Percentiles rank a stretch among this genome's conserved stretches.
These are phyloP conservation scores for Hemisphaericaspora nanyangensis DNA, from an alignment of 805 yeast species.

Conservation along the genomic window DNA sequence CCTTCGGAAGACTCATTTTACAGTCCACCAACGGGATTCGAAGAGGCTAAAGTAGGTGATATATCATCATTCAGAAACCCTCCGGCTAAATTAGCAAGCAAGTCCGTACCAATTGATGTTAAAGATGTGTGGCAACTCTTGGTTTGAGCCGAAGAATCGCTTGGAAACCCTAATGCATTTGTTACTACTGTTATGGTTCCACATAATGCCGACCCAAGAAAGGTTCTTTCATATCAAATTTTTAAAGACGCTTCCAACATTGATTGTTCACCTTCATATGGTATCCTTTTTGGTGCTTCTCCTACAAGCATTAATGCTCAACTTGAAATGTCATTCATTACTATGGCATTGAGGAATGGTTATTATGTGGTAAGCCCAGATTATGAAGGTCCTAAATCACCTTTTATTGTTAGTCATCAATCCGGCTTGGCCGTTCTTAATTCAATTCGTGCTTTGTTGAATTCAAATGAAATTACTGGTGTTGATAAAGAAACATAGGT, in stretches of 20 bases:
- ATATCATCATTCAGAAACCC: slow-evolving; percentile 18
- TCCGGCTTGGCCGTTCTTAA: slow-evolving; percentile 30
- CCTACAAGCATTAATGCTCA: slow-evolving; percentile 9
- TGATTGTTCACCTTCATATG: slow-evolving; percentile 26
- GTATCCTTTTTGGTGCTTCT: slow-evolving; percentile 13
- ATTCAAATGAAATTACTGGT: slow-evolving; percentile 15
- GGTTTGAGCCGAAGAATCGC: slow-evolving; percentile 20
- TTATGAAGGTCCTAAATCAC: slow-evolving; percentile 30
- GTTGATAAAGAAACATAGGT: slow-evolving; percentile 15
- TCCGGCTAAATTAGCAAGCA: slow-evolving; percentile 16
- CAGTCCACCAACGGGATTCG: slow-evolving; percentile 19
- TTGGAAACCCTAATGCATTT: slow-evolving; percentile 22
- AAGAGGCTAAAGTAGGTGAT: slow-evolving; percentile 16
- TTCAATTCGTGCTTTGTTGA: slow-evolving; percentile 24
- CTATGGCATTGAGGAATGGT: slow-evolving; percentile 21
- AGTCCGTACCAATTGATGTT: slow-evolving; percentile 16
- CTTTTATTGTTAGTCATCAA: slow-evolving; percentile 27
- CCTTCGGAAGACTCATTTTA: slow-evolving; percentile 23
- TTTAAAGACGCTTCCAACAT: slow-evolving; percentile 26
- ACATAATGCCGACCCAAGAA: slow-evolving; percentile 22
- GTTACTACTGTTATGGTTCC: slow-evolving; percentile 28
- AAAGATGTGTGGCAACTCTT: slow-evolving; percentile 19
- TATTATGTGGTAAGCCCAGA: slow-evolving; percentile 32
- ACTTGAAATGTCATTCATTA: slow-evolving; percentile 16
- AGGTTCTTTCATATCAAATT: slow-evolving; percentile 24